Evolutionary conservation across 139 green algal species (phyloP), one percentile per base, ranked within the genome.

Genomic region (Chlamydomonas schloesseri): DNA sequence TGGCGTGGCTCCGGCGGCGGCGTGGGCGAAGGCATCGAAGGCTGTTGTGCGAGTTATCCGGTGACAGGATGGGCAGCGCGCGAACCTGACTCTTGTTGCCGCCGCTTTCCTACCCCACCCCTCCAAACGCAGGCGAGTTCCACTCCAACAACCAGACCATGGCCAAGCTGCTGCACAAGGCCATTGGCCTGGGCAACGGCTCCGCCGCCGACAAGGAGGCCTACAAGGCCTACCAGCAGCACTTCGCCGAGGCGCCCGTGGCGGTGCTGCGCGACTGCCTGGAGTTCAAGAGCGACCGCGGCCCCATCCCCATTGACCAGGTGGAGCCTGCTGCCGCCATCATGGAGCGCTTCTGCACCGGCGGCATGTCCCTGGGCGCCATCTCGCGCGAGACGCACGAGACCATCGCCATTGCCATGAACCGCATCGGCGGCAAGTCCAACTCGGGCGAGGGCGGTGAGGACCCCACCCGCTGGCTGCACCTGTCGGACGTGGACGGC

Each of bases 131-230:
- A 82, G 96, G 96, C 67, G 98, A 99, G 94, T 99, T 97, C 94
- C 98, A 99, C 90, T 94, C 93, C 86, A 99, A 99, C 94, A 99
- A 99, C 94, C 96, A 98, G 91, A 94, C 97, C 76, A 99, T 99
- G 97, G 91, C 96, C 91, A 99, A 99, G 96, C 94, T 99, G 81
- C 94, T 99, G 93, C 98, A 99, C 97, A 99, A 99, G 93, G 94
- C 97, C 67, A 96, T 99, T 55, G 95, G 97, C 42, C 90, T 98
- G 78, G 96, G 96, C 71, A 64, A 78, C 65, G 89, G 87, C 84
- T 88, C 74, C 62, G 65, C 85, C 20, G 71, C 86, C 36, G 83
- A 95, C 68, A 55, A 83, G 29, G 90, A 92, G 28, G 92, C 94
- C 14, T 99, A 98, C 92, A 77, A 96, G 79, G 93, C 94, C 9